Base-by-base conservation (phyloP, 2,329 filamentous ascomycete genomes). In the Aspergillus vadensis region DNA sequence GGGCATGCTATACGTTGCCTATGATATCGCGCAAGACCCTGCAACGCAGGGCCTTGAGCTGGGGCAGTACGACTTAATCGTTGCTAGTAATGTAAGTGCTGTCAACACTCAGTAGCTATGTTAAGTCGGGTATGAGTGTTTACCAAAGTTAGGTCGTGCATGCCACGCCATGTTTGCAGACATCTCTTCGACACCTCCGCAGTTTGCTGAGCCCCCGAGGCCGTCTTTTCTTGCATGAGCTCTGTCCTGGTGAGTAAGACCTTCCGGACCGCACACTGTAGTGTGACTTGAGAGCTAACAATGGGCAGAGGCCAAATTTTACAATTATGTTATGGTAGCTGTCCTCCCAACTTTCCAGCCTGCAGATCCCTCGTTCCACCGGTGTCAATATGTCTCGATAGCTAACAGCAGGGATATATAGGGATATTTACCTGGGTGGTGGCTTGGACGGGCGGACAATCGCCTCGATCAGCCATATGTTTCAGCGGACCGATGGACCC, bases 1-100 rank as follows among this genome's bases (percentile, higher is more conserved):
- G 17, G 65, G 70, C 5, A 70, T 77, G 48, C 63, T 64, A 2
- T 77, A 71, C 52, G 64, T 69, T 9, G 54, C 66, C 0, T 62
- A 76, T 2, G 69, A 78, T 44, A 71, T 76, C 8, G 67, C 68
- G 25, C 60, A 65, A 12, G 63, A 70, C 23, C 69, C 72, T 1
- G 39, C 44, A 4, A 49, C 58, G 8, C 75, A 77, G 51, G 74
- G 73, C 2, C 69, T 76, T 12, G 58, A 70, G 32, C 6, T 51
- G 2, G 65, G 60, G 2, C 54, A 23, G 5, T 78, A 74, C 54
- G 75, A 78, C 50, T 44, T 78, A 32, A 69, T 78, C 10, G 64
- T 77, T 2, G 75, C 73, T 4, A 25, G 32, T 19, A 58, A 58
- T n/a, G 56, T 58, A 21, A 17, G 56, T 15, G 17, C 21, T 64